Evolutionary conservation across 257 asterid species (phyloP).

Genomic region (Ilex asprella): DNA sequence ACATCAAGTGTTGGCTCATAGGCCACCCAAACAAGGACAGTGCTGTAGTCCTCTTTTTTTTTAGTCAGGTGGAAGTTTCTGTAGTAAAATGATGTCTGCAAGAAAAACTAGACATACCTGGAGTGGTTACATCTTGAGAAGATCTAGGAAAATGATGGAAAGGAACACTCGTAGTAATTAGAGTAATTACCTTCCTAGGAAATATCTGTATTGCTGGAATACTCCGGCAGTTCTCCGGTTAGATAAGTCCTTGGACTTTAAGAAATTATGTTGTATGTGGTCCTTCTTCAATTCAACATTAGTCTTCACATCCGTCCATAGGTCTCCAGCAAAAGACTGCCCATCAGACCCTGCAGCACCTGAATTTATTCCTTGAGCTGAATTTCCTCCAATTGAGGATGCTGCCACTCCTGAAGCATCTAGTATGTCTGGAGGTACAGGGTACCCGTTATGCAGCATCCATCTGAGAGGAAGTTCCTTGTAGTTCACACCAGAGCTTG

Average conservation of each 20-base stretch:
- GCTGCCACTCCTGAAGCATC: constrained; percentile 56
- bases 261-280: constrained; percentile 44
- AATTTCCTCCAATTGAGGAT: constrained; percentile 38
- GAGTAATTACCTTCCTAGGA: constrained; percentile 67
- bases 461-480: constrained; percentile 96
- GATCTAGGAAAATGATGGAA: too few species aligned
- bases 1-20: too few species aligned
- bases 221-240: constrained; percentile 49
- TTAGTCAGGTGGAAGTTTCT: too few species aligned
- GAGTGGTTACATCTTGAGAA: too few species aligned
- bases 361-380: constrained; percentile 44
- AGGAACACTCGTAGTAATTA: too few species aligned
- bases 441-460: constrained; percentile 97
- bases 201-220: constrained; percentile 55
- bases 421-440: constrained; percentile 91
- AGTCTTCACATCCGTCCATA: constrained; percentile 73
- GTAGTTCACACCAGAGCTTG: constrained; percentile 47
- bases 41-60: too few species aligned
- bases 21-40: too few species aligned
- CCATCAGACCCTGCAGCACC: constrained; percentile 31
- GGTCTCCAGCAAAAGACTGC: constrained; percentile 60
- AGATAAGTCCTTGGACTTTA: constrained; percentile 56
- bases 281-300: constrained; percentile 62
- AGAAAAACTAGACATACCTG: too few species aligned
- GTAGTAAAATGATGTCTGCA: too few species aligned